These are phyloP conservation scores for Fomitopsis pulvina DNA, from an alignment of 768 basidiomycete species.

Conservation along the genomic window DNA sequence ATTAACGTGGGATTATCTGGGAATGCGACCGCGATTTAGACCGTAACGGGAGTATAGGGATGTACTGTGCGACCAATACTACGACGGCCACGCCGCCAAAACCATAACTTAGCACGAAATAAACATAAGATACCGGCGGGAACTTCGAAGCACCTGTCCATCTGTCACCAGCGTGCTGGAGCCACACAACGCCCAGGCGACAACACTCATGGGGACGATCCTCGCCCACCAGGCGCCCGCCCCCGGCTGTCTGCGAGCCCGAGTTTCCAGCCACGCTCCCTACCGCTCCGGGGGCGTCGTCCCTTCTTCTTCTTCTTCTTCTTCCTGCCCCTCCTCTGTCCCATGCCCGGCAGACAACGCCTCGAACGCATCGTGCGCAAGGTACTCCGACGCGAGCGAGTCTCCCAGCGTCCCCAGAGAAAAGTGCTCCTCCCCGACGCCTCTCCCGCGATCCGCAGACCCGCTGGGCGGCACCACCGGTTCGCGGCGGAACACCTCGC, in stretches of 20 bases:
- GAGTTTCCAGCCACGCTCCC: not conserved
- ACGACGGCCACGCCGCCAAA: not conserved
- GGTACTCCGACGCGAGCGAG: not conserved
- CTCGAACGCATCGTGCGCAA: not conserved
- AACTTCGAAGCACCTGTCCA: not conserved
- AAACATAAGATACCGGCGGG: conserved; percentile 4
- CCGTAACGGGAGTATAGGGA: not conserved
- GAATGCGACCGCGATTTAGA: not conserved
- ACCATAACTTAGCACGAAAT: conserved; percentile 1
- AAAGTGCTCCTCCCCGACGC: not conserved
- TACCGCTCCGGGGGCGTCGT: not conserved
- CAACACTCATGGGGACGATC: too few species aligned
- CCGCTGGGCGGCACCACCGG: not conserved
- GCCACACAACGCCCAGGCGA: too few species aligned
- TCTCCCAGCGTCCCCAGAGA: not conserved
- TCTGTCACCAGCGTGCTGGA: too few species aligned
- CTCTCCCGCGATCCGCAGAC: too few species aligned
- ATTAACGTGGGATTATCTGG: not conserved
- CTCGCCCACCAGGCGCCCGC: not conserved
- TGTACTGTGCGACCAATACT: not conserved
- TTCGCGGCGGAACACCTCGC: not conserved
- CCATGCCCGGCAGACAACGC: not conserved
- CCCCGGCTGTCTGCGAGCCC: not conserved
- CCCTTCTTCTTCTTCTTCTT: not conserved
- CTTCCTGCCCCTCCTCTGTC: not conserved